Evolutionary conservation across 2,329 filamentous ascomycete genomes (phyloP).

Genomic region (Colletotrichum karsti): DNA sequence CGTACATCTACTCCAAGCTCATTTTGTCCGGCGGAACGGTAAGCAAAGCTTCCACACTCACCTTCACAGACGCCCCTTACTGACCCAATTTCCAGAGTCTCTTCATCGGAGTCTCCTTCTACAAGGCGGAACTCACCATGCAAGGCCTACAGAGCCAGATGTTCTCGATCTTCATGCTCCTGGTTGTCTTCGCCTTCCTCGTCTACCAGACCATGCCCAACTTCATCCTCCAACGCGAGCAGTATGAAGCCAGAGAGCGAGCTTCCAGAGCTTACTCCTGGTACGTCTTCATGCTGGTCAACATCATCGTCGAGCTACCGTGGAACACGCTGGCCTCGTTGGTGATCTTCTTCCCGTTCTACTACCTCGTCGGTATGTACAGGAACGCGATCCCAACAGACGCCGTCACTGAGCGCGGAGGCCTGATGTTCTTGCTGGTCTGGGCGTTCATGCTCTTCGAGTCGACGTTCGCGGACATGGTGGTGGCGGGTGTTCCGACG

Average conservation of each 20-base stretch:
- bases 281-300: slow-evolving; percentile 71
- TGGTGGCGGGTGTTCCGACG: slow-evolving; percentile 69
- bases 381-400: slow-evolving; percentile 50
- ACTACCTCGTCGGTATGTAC: slow-evolving; percentile 72
- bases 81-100: slow-evolving; percentile 45
- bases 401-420: slow-evolving; percentile 49
- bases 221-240: slow-evolving; percentile 70
- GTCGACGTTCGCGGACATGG: slow-evolving; percentile 70
- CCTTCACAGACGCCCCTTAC: rapidly evolving
- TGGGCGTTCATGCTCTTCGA: slow-evolving; percentile 71
- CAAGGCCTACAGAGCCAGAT: slow-evolving; percentile 74
- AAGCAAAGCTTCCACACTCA: background rate
- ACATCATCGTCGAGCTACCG: slow-evolving; percentile 73
- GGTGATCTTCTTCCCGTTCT: slow-evolving; percentile 71
- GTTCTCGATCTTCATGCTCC: slow-evolving; percentile 72
- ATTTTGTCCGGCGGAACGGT: slow-evolving; percentile 58
- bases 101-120: slow-evolving; percentile 73
- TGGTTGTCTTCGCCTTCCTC: slow-evolving; percentile 70
- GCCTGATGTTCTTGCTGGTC: slow-evolving; percentile 70
- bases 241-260: slow-evolving; percentile 73
- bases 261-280: slow-evolving; percentile 72
- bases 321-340: slow-evolving; percentile 70
- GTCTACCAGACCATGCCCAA: slow-evolving; percentile 71
- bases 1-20: slow-evolving; percentile 78
- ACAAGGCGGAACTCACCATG: slow-evolving; percentile 61